Evolutionary conservation across 768 basidiomycete species (phyloP).

Genomic region (Hygrophoropsis aurantiaca): DNA sequence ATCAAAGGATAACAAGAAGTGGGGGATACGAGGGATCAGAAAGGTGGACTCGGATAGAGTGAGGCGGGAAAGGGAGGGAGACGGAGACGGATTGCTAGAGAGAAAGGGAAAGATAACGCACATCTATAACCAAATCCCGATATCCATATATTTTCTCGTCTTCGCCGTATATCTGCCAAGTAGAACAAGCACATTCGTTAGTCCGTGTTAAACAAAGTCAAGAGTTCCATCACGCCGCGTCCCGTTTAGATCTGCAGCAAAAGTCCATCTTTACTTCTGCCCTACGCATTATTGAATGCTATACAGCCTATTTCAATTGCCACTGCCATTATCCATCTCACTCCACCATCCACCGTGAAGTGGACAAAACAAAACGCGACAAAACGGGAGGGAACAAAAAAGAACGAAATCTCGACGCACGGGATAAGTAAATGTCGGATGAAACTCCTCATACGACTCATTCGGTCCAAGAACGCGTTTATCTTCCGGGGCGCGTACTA

Average conservation of each 20-base stretch:
- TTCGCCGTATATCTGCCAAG: constrained; percentile 83
- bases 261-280: too few relatives aligned
- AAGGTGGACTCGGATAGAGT: not conserved
- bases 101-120: constrained; percentile 36
- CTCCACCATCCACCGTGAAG: too few relatives aligned
- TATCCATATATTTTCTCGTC: constrained; percentile 97
- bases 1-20: constrained; percentile 2
- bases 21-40: not conserved
- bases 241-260: too few relatives aligned
- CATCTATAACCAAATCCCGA: constrained; percentile 78
- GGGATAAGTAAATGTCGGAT: constrained; percentile 93
- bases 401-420: constrained; percentile 39
- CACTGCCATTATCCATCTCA: too few relatives aligned
- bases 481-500: constrained; percentile 75
- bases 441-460: constrained; percentile 67
- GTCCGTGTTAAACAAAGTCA: too few relatives aligned
- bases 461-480: constrained; percentile 52
- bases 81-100: constrained; percentile 3
- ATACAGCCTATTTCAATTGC: too few relatives aligned
- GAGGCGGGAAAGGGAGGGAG: not conserved
- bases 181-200: constrained; percentile 1
- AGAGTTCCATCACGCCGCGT: not conserved
- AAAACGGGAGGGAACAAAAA: not conserved
- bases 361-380: not conserved
- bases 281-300: too few relatives aligned